Evolutionary conservation across 345 rosid species (phyloP), one percentile per base, ranked within the genome.

Genomic region (Melastoma malabathricum): DNA sequence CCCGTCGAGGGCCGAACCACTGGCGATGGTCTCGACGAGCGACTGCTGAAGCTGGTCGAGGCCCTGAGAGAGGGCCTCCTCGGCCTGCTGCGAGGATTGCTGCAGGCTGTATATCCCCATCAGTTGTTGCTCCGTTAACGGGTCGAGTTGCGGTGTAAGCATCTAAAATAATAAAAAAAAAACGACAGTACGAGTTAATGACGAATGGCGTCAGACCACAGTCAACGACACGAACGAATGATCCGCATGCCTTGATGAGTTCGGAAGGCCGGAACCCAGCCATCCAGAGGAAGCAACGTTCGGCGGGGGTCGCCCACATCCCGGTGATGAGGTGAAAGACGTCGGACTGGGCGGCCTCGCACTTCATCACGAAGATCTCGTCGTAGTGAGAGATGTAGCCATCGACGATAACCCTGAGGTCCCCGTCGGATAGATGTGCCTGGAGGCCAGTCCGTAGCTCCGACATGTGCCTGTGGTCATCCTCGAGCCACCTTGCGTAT

Each of bases 261-360:
- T 92, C 98, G 1, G 98, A 92, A 10, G 98, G 96, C 43, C 88
- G 70, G 45, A 92, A 92, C 15, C 98, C 98, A 5, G 89, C 98
- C 81, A 92, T 87, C 98, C 98, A 92, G 7, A 92, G 85, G 71
- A 92, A 92, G 72, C 96, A 87, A 7, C 98, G 95, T 55, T 92
- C 98, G 0, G 95, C 89, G 0, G 94, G 84, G 4, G 96, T 75
- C 10, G 77, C 61, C 98, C 98, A 92, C 71, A 76, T 79, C 18
- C 98, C 98, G 3, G 84, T 76, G 19, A 84, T 76, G 47, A 92
- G 88, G 61, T 92, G 96, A 56, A 84, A 87, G 22, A 92, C 80
- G 44, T 92, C 98, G 3, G 95, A 62, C 57, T 87, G 84, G 0
- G 90, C 90, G 2, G 90, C 88, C 13, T 61, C 65, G 0, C 59